phyloP scores from a whole-genome alignment of 1,284 basidiomycete genomes.

The Trichosporon asahii region DNA sequence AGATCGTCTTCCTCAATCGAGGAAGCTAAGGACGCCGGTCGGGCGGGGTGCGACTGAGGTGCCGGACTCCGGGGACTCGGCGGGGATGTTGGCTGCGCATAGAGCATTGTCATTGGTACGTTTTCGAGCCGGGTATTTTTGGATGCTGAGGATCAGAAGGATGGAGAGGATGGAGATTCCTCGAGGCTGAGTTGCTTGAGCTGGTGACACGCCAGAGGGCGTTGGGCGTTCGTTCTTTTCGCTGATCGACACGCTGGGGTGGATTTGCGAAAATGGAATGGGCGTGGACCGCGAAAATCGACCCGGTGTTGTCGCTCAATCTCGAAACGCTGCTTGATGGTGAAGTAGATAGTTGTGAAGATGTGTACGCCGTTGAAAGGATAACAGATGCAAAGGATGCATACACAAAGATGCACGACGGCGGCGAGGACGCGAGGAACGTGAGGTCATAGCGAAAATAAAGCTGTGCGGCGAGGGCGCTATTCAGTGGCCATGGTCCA shows the following conservation, averaged over 20 bases:
- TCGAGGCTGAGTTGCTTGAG: too few relatives aligned
- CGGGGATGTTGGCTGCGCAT: not conserved
- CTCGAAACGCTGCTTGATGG: not conserved
- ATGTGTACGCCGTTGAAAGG: not conserved
- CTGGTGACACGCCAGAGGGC: too few relatives aligned
- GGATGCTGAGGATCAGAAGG: not conserved
- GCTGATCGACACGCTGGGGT: not conserved
- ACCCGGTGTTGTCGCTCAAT: not conserved
- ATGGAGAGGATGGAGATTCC: not conserved
- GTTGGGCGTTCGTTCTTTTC: not conserved
- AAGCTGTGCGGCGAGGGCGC: not conserved
- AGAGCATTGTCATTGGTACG: not conserved
- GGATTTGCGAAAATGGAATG: not conserved
- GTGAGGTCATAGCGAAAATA: slow-evolving; percentile 1
- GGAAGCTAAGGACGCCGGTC: not conserved
- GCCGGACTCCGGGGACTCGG: not conserved
- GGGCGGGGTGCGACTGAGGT: not conserved
- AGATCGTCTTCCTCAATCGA: slow-evolving; percentile 3
- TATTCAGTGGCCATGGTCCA: not conserved
- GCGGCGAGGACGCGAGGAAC: not conserved
- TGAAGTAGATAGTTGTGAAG: not conserved
- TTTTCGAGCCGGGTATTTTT: not conserved
- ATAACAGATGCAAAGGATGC: not conserved
- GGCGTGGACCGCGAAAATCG: not conserved
- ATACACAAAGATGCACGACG: not conserved